Base-by-base conservation (phyloP, 108 stramenopile genomes). In the Cyclostephanos invisitatus region DNA sequence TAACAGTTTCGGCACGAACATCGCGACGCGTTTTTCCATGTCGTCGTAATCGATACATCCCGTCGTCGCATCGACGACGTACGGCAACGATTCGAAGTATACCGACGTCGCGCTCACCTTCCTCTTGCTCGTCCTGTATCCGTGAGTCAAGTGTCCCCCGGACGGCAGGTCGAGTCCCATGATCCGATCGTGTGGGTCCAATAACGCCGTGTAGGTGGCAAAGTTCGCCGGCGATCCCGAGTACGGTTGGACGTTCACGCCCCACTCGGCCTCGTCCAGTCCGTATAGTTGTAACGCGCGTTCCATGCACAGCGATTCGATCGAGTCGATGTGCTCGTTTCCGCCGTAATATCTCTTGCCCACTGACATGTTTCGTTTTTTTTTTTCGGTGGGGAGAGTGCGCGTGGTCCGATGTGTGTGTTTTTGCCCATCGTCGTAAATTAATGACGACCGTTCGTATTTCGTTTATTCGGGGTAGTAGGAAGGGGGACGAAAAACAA, bases 91-190 rank as follows among this genome's bases (percentile, higher is more conserved):
- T 80, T 99, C 98, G 80, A 99, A 99, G 86, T 98, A 99, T 12
- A 98, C 96, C 29, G 93, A 95, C 24, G 99, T 99, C 5, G 99
- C 99, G 38, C 96, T 97, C 29, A 99, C 97, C 85, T 97, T 98
- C 78, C 95, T 93, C 74, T 91, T 93, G 63, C 88, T 82, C 18
- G 98, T 98, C 83, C 98, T 96, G 75, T 97, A 99, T 46, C 96
- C 97, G 84, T 99, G 99, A 1, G 99, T 98, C 59, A 99, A 85
- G 77, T 99, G 99, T 7, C 99, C 99, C 17, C 99, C 99, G 17
- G 89, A 91, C 51, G 99, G 99, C 71, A 99, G 83, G 86, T 99
- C 99, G 65, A 99, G 83, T 42, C 98, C 99, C 99, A 99, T 99
- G 80, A 99, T 97, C 47, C 99, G 97, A 84, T 99, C 99, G 73